A percentile compares a stretch with the other conserved stretches of the same genome.
Conservation (phyloP, 495 filamentous ascomycete species). For the Lentithecium fluviatile region DNA sequence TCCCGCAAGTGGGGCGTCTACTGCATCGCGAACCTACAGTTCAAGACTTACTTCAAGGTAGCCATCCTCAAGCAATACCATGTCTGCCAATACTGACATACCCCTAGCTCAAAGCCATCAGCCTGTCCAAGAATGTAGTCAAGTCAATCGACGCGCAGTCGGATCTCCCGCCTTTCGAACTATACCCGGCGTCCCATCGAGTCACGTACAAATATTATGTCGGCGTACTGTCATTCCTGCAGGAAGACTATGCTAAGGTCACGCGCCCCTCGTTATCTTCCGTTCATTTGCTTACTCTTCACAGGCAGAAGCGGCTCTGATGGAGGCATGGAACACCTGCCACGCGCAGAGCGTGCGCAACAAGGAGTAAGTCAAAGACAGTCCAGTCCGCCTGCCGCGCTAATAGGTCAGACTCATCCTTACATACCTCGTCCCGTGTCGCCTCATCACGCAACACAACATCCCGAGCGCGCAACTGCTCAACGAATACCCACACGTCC, state of each 20-base stretch:
- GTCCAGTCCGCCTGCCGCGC: background rate
- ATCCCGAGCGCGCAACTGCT: constrained; percentile 73
- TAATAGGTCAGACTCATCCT: constrained; percentile 67
- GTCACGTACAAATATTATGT: constrained; percentile 97
- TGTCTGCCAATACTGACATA: background rate
- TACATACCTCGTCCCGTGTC: constrained; percentile 92
- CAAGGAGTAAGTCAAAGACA: constrained; percentile 64
- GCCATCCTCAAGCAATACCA: background rate
- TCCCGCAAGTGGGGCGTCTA: constrained; percentile 98
- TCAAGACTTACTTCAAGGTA: constrained; percentile 96
- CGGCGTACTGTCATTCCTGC: constrained; percentile 83
- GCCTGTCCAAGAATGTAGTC: constrained; percentile 86
- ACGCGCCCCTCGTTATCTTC: constrained; percentile 4
- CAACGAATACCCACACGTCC: constrained; percentile 70
- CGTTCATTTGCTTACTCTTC: background rate
- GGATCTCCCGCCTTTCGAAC: constrained; percentile 72
- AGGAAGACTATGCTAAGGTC: constrained; percentile 84
- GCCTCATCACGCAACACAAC: constrained; percentile 79
- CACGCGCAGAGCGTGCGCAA: constrained; percentile 69
- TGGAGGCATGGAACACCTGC: constrained; percentile 74
- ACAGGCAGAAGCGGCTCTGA: constrained; percentile 77
- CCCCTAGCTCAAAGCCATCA: constrained; percentile 71
- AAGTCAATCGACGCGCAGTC: constrained; percentile 69
- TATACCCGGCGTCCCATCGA: constrained; percentile 81
- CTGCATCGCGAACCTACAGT: constrained; percentile 84